Percentiles rank a stretch among this genome's conserved stretches.
These are phyloP conservation scores for Mycosarcoma maydis DNA, from an alignment of 1,284 basidiomycete species.

Conservation along the genomic window DNA sequence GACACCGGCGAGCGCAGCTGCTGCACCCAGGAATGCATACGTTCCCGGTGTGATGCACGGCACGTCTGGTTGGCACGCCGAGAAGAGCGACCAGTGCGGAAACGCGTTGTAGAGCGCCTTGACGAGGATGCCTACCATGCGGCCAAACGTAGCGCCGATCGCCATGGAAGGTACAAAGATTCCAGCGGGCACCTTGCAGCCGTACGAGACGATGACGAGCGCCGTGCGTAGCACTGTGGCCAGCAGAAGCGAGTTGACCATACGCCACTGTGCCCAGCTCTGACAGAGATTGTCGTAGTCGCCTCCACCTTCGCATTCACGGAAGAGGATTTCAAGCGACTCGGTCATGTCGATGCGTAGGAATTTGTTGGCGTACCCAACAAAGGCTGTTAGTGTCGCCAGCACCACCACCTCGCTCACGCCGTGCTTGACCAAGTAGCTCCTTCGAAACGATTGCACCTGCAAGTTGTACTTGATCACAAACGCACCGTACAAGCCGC, in stretches of 20 bases:
- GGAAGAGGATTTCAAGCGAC: constrained; percentile 92
- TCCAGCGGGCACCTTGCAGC: constrained; percentile 94
- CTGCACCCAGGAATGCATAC: constrained; percentile 48
- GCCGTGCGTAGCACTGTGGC: constrained; percentile 88
- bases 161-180: constrained; percentile 97
- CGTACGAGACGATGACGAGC: constrained; percentile 91
- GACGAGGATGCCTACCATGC: constrained; percentile 84
- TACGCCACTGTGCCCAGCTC: constrained; percentile 92
- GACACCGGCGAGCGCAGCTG: constrained; percentile 73
- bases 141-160: constrained; percentile 94
- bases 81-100: constrained; percentile 81
- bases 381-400: constrained; percentile 85
- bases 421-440: constrained; percentile 83
- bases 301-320: constrained; percentile 93
- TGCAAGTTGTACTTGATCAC: constrained; percentile 97
- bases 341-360: constrained; percentile 98
- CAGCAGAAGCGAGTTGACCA: constrained; percentile 89
- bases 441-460: constrained; percentile 90
- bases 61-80: constrained; percentile 86
- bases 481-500: constrained; percentile 95
- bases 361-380: constrained; percentile 95
- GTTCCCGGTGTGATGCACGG: constrained; percentile 99
- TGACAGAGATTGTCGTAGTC: constrained; percentile 94
- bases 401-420: constrained; percentile 88
- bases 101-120: constrained; percentile 90